These are phyloP conservation scores for Austroboletus rostrupii DNA, from an alignment of 1,284 basidiomycete species.

Conservation along the genomic window DNA sequence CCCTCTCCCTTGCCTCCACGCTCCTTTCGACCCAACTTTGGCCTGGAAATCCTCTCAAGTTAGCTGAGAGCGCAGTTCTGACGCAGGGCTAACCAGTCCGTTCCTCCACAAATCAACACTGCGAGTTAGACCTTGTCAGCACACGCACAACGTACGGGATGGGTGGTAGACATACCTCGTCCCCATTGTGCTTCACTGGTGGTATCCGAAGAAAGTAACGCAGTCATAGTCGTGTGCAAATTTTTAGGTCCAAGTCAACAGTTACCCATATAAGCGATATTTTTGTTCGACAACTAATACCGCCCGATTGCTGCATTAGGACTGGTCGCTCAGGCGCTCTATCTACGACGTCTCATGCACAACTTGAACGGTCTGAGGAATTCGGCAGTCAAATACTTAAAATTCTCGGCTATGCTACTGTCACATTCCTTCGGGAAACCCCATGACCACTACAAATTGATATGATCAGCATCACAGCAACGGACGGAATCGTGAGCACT, in stretches of 20 bases:
- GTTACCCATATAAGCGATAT: constrained; percentile 11
- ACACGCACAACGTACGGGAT: constrained; percentile 6
- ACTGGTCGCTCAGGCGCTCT: constrained; percentile 24
- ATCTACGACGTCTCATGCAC: constrained; percentile 25
- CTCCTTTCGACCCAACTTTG: constrained; percentile 63
- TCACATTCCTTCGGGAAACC: constrained; percentile 17
- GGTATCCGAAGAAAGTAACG: constrained; percentile 20
- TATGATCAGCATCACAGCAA: constrained; percentile 10
- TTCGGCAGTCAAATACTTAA: not conserved
- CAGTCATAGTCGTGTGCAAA: constrained; percentile 30
- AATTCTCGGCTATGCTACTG: constrained; percentile 2
- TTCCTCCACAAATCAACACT: constrained; percentile 83
- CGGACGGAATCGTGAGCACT: constrained; percentile 11
- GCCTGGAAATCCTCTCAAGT: constrained; percentile 39
- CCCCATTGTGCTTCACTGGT: constrained; percentile 30
- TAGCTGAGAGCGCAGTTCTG: constrained; percentile 12
- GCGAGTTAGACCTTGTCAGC: constrained; percentile 14
- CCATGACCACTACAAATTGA: constrained; percentile 22
- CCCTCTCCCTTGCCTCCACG: constrained; percentile 44
- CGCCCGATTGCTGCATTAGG: constrained; percentile 31
- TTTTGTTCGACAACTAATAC: constrained; percentile 15
- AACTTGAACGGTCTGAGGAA: not conserved
- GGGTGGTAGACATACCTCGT: constrained; percentile 26
- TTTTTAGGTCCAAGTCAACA: constrained; percentile 19
- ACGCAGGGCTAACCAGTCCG: constrained; percentile 63